Evolutionary conservation across 2,329 filamentous ascomycete species (phyloP).

Genomic region (Colletotrichum musicola): DNA sequence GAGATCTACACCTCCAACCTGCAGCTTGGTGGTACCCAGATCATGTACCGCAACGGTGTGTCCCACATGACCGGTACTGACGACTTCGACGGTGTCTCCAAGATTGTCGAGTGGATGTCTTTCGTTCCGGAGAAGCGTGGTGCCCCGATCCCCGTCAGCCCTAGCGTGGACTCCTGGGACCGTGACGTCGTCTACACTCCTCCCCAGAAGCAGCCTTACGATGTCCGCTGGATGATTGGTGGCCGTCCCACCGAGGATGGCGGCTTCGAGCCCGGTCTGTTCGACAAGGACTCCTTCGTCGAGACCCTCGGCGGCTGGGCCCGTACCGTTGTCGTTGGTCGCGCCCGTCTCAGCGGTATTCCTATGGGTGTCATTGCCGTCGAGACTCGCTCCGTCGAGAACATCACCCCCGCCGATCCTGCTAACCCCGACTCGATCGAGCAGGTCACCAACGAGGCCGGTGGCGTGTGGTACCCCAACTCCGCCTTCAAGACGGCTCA

Average conservation of each 20-base stretch:
- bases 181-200: constrained; percentile 89
- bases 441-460: constrained; percentile 92
- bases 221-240: constrained; percentile 92
- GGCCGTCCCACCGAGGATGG: constrained; percentile 87
- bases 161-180: constrained; percentile 89
- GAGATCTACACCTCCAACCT: constrained; percentile 99
- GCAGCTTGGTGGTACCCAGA: constrained; percentile 99
- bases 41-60: constrained; percentile 99
- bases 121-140: constrained; percentile 97
- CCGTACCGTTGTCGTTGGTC: constrained; percentile 94
- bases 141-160: constrained; percentile 91
- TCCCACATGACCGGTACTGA: constrained; percentile 98
- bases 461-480: constrained; percentile 99
- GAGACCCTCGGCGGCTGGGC: constrained; percentile 98
- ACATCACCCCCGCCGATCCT: constrained; percentile 94
- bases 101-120: constrained; percentile 98
- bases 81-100: constrained; percentile 96
- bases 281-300: constrained; percentile 96
- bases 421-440: constrained; percentile 99
- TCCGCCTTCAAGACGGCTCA: constrained; percentile 99
- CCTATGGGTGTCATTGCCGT: constrained; percentile 98
- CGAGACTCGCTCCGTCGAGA: constrained; percentile 95
- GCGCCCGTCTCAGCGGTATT: constrained; percentile 95
- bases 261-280: constrained; percentile 86
- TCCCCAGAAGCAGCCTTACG: constrained; percentile 85